phyloP scores from a whole-genome alignment of 2,329 filamentous ascomycete genomes.

The Aspergillus bombycis region DNA sequence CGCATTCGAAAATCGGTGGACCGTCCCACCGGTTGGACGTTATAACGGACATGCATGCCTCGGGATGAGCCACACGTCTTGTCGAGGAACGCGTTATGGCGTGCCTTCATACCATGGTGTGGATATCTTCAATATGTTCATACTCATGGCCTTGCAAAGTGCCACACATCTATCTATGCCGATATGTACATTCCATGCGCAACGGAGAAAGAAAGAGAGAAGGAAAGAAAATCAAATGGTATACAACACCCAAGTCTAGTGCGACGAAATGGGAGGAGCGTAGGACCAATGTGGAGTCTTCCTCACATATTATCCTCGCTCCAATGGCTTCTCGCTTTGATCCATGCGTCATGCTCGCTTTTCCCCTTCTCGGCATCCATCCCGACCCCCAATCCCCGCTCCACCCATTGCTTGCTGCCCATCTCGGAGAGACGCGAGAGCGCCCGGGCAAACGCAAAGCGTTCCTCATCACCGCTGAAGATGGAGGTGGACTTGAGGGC shows the following conservation, averaged over 20 bases:
- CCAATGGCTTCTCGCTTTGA: constrained; percentile 53
- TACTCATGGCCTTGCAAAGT: neutral
- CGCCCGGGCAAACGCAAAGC: constrained; percentile 92
- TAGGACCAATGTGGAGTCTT: neutral
- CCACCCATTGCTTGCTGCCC: constrained; percentile 94
- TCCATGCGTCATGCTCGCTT: constrained; percentile 52
- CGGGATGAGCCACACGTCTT: neutral
- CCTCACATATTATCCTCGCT: constrained; percentile 52
- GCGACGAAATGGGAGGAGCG: neutral
- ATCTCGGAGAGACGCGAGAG: constrained; percentile 85
- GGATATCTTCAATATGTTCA: neutral
- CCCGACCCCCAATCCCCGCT: constrained; percentile 65
- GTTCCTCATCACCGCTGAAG: constrained; percentile 93
- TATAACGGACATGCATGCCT: neutral
- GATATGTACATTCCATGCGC: neutral
- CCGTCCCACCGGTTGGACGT: neutral
- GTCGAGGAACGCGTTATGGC: neutral
- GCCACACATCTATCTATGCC: neutral
- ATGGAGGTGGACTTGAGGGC: constrained; percentile 83
- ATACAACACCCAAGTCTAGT: neutral
- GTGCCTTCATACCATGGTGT: neutral
- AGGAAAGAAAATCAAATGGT: neutral
- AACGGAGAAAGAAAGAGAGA: too few relatives aligned
- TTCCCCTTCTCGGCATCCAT: constrained; percentile 48
- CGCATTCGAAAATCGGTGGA: neutral